A percentile compares a stretch with the other conserved stretches of the same genome.
Evolutionary conservation across 2,329 filamentous ascomycete genomes (phyloP).

Genomic region (Ophioceras dolichostomum): DNA sequence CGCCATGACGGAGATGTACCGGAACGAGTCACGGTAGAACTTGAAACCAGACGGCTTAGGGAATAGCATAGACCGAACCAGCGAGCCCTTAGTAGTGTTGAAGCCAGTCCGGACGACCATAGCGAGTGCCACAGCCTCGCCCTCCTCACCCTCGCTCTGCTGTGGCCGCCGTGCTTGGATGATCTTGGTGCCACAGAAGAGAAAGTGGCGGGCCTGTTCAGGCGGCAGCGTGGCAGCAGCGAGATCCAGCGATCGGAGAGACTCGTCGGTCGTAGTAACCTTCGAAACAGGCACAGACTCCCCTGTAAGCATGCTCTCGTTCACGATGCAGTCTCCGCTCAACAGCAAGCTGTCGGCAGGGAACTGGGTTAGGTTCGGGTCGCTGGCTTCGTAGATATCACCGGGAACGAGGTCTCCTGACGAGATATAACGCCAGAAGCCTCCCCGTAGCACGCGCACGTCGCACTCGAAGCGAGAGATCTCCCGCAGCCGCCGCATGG

Average conservation of each 20-base stretch:
- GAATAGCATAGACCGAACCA: slow-evolving; percentile 96
- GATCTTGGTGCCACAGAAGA: slow-evolving; percentile 93
- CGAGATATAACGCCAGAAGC: slow-evolving; percentile 85
- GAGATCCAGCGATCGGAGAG: slow-evolving; percentile 64
- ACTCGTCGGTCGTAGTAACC: slow-evolving; percentile 67
- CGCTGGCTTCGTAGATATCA: slow-evolving; percentile 93
- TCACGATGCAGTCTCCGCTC: slow-evolving; percentile 93
- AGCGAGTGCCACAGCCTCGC: slow-evolving; percentile 81
- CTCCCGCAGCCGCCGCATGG: slow-evolving; percentile 80
- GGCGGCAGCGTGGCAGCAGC: slow-evolving; percentile 72
- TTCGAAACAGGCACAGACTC: slow-evolving; percentile 98
- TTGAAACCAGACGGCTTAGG: slow-evolving; percentile 98
- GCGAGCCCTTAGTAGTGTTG: slow-evolving; percentile 90
- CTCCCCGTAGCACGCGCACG: slow-evolving; percentile 81
- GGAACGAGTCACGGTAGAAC: slow-evolving; percentile 94
- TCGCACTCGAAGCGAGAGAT: slow-evolving; percentile 94
- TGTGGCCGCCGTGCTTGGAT: slow-evolving; percentile 61
- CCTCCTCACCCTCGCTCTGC: slow-evolving; percentile 44
- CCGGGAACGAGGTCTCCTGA: slow-evolving; percentile 87
- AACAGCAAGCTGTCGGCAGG: slow-evolving; percentile 87
- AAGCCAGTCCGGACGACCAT: slow-evolving; percentile 92
- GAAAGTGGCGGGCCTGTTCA: slow-evolving; percentile 74
- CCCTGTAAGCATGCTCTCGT: slow-evolving; percentile 97
- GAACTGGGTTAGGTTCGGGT: slow-evolving; percentile 77
- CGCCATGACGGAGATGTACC: slow-evolving; percentile 96